A percentile compares a stretch with the other conserved stretches of the same genome.
These are phyloP conservation scores for Penicillium ucsense DNA, from an alignment of 495 filamentous ascomycete species.

Conservation along the genomic window DNA sequence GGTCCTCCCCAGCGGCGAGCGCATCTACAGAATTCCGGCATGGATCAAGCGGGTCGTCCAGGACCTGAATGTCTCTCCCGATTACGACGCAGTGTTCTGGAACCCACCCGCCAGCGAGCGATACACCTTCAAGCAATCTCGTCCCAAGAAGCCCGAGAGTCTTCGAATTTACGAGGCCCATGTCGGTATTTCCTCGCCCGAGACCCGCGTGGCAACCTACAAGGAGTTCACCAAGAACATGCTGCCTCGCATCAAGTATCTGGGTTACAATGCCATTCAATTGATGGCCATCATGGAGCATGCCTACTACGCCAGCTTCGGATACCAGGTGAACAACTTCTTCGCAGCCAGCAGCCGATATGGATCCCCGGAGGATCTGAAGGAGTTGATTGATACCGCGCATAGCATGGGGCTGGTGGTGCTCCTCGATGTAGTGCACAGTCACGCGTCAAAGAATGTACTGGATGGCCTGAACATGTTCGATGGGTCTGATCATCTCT, in stretches of 20 bases:
- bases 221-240: constrained; percentile 92
- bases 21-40: constrained; percentile 80
- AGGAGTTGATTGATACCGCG: constrained; percentile 92
- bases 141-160: constrained; percentile 76
- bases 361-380: constrained; percentile 87
- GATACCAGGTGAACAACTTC: constrained; percentile 97
- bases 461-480: constrained; percentile 90
- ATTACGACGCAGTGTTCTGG: constrained; percentile 95
- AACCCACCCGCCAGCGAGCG: constrained; percentile 67
- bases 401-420: constrained; percentile 88
- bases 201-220: constrained; percentile 80
- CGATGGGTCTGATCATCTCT: constrained; percentile 87
- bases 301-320: constrained; percentile 98
- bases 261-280: constrained; percentile 97
- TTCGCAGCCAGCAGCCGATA: constrained; percentile 96
- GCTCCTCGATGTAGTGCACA: constrained; percentile 92
- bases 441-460: constrained; percentile 95
- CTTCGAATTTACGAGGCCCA: constrained; percentile 94
- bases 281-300: constrained; percentile 99
- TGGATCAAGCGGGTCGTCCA: constrained; percentile 98
- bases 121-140: constrained; percentile 74
- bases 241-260: constrained; percentile 78
- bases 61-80: constrained; percentile 75
- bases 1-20: constrained; percentile 64
- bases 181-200: constrained; percentile 91